These are phyloP conservation scores for Pachysandra terminalis DNA, from an alignment of 164 flowering plant genomes.

Conservation along the genomic window DNA sequence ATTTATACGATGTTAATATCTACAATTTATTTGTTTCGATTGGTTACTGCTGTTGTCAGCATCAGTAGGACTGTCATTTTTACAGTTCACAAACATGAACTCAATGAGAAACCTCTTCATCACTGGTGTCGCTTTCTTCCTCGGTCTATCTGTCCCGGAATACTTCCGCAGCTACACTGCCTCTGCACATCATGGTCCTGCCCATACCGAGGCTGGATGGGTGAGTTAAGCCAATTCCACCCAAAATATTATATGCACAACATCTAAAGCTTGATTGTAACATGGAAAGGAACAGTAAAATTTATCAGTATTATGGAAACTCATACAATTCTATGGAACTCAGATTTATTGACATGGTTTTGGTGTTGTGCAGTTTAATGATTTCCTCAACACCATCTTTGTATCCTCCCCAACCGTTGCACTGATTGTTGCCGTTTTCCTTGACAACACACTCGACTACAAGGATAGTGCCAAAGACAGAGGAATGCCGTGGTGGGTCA, in stretches of 20 bases:
- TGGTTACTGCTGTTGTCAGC: slow-evolving; percentile 38
- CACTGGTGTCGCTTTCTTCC: slow-evolving; percentile 75
- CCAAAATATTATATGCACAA: no score
- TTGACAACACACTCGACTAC: slow-evolving; percentile 75
- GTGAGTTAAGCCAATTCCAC: slow-evolving; percentile 44
- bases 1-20: background rate
- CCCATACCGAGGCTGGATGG: slow-evolving; percentile 97
- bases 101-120: slow-evolving; percentile 97
- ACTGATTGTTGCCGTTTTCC: slow-evolving; percentile 52
- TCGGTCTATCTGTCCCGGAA: slow-evolving; percentile 88
- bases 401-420: slow-evolving; percentile 72
- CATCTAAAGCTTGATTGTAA: no score
- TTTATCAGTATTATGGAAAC: no score
- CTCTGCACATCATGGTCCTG: slow-evolving; percentile 84
- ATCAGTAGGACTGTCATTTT: slow-evolving; percentile 90
- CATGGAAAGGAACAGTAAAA: no score
- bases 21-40: background rate
- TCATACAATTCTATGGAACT: no score
- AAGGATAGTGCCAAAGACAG: slow-evolving; percentile 66
- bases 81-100: slow-evolving; percentile 99
- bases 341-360: background rate
- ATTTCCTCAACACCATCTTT: slow-evolving; percentile 68
- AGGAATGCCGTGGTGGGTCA: slow-evolving; percentile 89
- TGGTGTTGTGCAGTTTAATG: slow-evolving; percentile 46
- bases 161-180: slow-evolving; percentile 83